Evolutionary conservation across 345 rosid species (phyloP), one percentile per base, ranked within the genome.

Genomic region (Kernera saxatilis): DNA sequence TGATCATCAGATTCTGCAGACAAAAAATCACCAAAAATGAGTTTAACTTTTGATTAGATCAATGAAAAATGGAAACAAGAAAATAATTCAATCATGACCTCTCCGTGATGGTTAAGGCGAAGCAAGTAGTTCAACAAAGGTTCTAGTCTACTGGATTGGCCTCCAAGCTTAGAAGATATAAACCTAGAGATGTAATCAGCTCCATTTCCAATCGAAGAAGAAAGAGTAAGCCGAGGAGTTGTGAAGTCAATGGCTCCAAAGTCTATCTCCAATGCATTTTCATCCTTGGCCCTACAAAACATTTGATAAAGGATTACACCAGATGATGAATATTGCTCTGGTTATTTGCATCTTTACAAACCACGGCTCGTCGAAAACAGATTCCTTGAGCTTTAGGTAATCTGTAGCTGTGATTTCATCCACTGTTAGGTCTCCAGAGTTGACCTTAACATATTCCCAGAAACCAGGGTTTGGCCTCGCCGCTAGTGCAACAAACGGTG

Each of bases 381-480:
- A 80, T 69, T 94, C 99, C 75, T 94, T 94, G 78, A 88, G 83
- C 79, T 78, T 78, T 76, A 94, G 81, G 83, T 84, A 94, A 29
- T 94, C 93, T 0, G 86, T 73, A 3, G 77, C 72, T 18, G 71
- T 76, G 66, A 89, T 85, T 39, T 76, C 89, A 13, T 85, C 94
- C 0, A 87, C 97, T 0, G 80, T 53, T 44, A 94, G 72, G 54
- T 85, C 83, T 19, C 78, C 82, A 40, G 88, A 73, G 35, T 86
- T 80, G 50, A 94, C 99, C 64, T 83, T 89, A 41, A 94, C 92
- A 59, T 78, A 88, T 69, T 91, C 99, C 95, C 96, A 94, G 72
- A 77, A 82, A 9, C 98, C 99, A 3, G 98, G 98, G 57, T 77
- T 88, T 4, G 88, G 97, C 73, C 99, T 81, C 13, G 77, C 93